Percentiles rank a stretch among this genome's conserved stretches.
Conservation (phyloP, 139 green algal genomes). For the Closterium sp. region DNA sequence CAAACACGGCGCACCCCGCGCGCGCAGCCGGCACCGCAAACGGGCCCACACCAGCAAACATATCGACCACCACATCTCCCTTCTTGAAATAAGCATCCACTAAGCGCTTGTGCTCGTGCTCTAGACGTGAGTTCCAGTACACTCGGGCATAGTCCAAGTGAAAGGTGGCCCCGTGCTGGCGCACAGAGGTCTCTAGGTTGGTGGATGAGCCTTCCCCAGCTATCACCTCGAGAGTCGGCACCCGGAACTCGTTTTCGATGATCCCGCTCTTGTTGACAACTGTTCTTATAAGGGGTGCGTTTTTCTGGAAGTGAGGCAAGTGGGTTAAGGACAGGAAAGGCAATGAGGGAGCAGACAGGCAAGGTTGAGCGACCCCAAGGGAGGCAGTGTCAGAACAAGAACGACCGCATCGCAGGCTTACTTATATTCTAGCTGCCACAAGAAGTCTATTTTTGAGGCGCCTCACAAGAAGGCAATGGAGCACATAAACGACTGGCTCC, state of each 20-base stretch:
- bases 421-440: too few species aligned
- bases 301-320: constrained; percentile 68
- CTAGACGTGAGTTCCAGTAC: constrained; percentile 98
- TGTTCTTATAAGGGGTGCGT: constrained; percentile 74
- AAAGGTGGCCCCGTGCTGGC: constrained; percentile 83
- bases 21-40: constrained; percentile 91
- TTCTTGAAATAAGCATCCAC: constrained; percentile 5
- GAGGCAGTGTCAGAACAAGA: too few species aligned
- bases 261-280: constrained; percentile 93
- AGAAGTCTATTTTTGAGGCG: not conserved
- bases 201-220: constrained; percentile 64
- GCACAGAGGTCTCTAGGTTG: constrained; percentile 70
- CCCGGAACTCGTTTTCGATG: constrained; percentile 92
- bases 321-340: not conserved
- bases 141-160: constrained; percentile 86
- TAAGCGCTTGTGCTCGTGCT: constrained; percentile 89
- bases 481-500: too few species aligned
- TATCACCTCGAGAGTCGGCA: constrained; percentile 93
- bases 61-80: constrained; percentile 68
- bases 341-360: not conserved
- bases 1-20: constrained; percentile 81
- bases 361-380: too few species aligned
- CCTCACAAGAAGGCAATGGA: constrained; percentile 10
- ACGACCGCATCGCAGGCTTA: too few species aligned
- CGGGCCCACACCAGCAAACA: constrained; percentile 78